Percentiles rank a stretch among this genome's conserved stretches.
Evolutionary conservation across 192 early-diverging fungal genomes (phyloP).

Genomic region (Coemansia sp.): DNA sequence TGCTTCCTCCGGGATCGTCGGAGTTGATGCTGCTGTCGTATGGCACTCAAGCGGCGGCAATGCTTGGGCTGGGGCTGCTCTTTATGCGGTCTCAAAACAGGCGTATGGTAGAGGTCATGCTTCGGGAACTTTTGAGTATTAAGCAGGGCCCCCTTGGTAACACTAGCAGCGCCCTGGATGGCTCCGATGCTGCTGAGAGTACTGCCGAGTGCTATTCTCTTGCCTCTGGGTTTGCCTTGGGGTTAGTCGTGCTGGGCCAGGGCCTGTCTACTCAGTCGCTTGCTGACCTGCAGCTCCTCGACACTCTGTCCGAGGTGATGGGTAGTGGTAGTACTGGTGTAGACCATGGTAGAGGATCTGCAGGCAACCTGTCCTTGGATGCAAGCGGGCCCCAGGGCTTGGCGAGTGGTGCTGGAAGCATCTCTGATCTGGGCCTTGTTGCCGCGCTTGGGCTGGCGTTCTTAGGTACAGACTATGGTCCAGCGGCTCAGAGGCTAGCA

Average conservation of each 20-base stretch:
- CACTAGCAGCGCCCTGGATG: slow-evolving; percentile 12
- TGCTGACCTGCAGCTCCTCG: slow-evolving; percentile 59
- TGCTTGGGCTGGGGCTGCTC: slow-evolving; percentile 76
- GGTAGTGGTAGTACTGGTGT: background rate
- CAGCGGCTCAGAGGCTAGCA: slow-evolving; percentile 63
- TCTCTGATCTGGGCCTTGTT: slow-evolving; percentile 55
- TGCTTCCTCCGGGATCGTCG: slow-evolving; percentile 60
- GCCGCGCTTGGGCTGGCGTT: slow-evolving; percentile 84
- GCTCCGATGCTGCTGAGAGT: slow-evolving; percentile 50
- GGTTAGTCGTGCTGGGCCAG: slow-evolving; percentile 72
- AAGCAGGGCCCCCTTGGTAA: background rate
- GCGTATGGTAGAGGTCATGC: slow-evolving; percentile 70
- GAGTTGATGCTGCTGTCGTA: slow-evolving; percentile 63
- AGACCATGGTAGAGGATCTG: background rate
- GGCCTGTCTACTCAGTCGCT: slow-evolving; percentile 55
- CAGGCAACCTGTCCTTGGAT: background rate
- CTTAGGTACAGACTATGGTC: slow-evolving; percentile 71
- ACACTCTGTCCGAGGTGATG: slow-evolving; percentile 57
- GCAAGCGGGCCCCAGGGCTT: slow-evolving; percentile 13
- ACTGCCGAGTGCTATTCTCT: slow-evolving; percentile 66
- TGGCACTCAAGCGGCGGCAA: slow-evolving; percentile 63
- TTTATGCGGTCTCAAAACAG: slow-evolving; percentile 68
- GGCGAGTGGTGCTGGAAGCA: background rate
- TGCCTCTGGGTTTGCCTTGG: slow-evolving; percentile 81
- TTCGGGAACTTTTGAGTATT: slow-evolving; percentile 58